Evolutionary conservation across 306 rosid species (phyloP).

Genomic region (Ziziphus jujuba): DNA sequence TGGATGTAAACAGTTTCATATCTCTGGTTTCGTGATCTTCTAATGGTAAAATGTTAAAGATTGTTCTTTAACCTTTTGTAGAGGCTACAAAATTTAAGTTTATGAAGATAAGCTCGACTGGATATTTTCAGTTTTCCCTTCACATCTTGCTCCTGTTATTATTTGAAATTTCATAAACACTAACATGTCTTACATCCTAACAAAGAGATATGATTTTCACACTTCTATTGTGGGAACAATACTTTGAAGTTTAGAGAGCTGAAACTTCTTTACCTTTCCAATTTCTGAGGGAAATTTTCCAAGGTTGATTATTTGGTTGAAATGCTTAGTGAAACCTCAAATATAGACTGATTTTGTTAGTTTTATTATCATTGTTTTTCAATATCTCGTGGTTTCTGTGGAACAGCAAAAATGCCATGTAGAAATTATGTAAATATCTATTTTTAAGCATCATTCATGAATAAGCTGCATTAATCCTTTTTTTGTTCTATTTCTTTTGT

Average conservation of each 20-base stretch:
- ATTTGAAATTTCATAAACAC: too few relatives aligned
- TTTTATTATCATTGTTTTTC: not conserved
- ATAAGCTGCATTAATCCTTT: constrained; percentile 6
- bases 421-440: not conserved
- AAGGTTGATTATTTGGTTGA: not conserved
- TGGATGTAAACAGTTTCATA: not conserved
- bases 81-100: not conserved
- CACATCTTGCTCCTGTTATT: not conserved
- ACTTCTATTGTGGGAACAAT: not conserved
- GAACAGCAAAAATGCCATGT: not conserved
- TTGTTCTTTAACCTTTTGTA: not conserved
- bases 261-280: not conserved
- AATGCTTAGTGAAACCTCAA: too few relatives aligned
- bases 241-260: too few relatives aligned
- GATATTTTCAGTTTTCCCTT: not conserved
- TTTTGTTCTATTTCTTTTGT: constrained; percentile 19
- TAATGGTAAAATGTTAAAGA: not conserved
- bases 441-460: not conserved
- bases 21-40: not conserved
- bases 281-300: not conserved
- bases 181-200: too few relatives aligned
- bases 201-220: not conserved
- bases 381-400: not conserved
- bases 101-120: not conserved
- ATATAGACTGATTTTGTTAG: not conserved